These are phyloP conservation scores for Punctularia strigosozonata DNA, from an alignment of 768 basidiomycete genomes.

Conservation along the genomic window DNA sequence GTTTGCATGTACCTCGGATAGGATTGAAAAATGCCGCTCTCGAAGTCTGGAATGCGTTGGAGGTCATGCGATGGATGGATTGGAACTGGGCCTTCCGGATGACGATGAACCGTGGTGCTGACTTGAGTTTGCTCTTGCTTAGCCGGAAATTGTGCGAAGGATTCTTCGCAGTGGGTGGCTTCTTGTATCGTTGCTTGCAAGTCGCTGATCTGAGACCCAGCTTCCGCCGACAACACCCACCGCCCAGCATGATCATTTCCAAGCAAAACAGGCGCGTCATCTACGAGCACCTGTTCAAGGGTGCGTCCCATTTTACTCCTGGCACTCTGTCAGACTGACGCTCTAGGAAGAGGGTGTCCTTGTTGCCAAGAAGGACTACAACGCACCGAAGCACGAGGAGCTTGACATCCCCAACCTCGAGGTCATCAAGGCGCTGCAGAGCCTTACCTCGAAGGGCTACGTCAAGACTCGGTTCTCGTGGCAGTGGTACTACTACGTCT, in stretches of 20 bases:
- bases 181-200: too few relatives aligned
- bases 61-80: too few relatives aligned
- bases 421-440: slow-evolving; percentile 65
- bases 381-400: slow-evolving; percentile 94
- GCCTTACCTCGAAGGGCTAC: slow-evolving; percentile 60
- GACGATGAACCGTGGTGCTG: too few relatives aligned
- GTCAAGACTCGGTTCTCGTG: slow-evolving; percentile 99
- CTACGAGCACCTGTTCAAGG: slow-evolving; percentile 99
- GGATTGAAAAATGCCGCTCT: too few relatives aligned
- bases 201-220: slow-evolving; percentile 13
- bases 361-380: slow-evolving; percentile 99
- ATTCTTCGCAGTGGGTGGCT: too few relatives aligned
- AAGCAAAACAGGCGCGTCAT: slow-evolving; percentile 92
- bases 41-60: too few relatives aligned
- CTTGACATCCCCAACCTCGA: slow-evolving; percentile 53
- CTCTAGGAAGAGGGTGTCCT: slow-evolving; percentile 77
- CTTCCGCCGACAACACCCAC: slow-evolving; percentile 16
- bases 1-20: too few relatives aligned
- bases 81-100: too few relatives aligned
- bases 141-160: too few relatives aligned
- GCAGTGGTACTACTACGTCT: slow-evolving; percentile 98
- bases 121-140: too few relatives aligned
- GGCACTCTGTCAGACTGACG: not conserved
- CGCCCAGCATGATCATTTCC: slow-evolving; percentile 84
- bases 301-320: slow-evolving; percentile 30